Conservation (phyloP, 2,329 filamentous ascomycete genomes). For the Aspergillus sp. region DNA sequence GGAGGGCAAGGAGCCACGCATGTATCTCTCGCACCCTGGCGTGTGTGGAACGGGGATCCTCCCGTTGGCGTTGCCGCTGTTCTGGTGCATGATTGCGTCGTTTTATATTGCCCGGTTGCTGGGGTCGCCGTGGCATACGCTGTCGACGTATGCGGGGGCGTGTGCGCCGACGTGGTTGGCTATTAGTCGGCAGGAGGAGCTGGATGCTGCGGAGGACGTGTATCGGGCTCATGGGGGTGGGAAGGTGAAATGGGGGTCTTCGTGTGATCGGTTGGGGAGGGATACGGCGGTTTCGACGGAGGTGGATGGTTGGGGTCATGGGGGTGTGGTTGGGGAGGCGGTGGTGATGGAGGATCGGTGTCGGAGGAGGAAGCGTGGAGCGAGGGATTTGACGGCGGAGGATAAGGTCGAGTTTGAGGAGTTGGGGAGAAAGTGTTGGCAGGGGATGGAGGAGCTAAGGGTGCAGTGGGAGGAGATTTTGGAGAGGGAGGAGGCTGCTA, state of each 20-base stretch:
- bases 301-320: conserved; percentile 79
- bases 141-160: conserved; percentile 75
- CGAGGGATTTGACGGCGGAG: conserved; percentile 57
- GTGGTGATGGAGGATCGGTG: conserved; percentile 53
- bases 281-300: conserved; percentile 73
- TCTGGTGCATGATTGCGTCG: conserved; percentile 65
- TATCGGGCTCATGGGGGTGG: conserved; percentile 61
- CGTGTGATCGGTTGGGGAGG: conserved; percentile 60
- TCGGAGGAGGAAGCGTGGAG: conserved; percentile 60
- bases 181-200: conserved; percentile 59
- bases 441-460: conserved; percentile 46
- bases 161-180: conserved; percentile 76
- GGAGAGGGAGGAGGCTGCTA: conserved; percentile 27
- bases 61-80: conserved; percentile 69
- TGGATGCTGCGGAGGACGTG: conserved; percentile 40
- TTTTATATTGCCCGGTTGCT: conserved; percentile 73
- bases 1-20: conserved; percentile 51
- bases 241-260: conserved; percentile 81
- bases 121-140: conserved; percentile 85
- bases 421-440: conserved; percentile 44
- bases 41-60: conserved; percentile 82
- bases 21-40: conserved; percentile 84
- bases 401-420: conserved; percentile 42
- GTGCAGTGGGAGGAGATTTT: conserved; percentile 42
- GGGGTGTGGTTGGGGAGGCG: conserved; percentile 56